Evolutionary conservation across 78 protist species (phyloP).

Genomic region (Pigoraptor vietnamica): DNA sequence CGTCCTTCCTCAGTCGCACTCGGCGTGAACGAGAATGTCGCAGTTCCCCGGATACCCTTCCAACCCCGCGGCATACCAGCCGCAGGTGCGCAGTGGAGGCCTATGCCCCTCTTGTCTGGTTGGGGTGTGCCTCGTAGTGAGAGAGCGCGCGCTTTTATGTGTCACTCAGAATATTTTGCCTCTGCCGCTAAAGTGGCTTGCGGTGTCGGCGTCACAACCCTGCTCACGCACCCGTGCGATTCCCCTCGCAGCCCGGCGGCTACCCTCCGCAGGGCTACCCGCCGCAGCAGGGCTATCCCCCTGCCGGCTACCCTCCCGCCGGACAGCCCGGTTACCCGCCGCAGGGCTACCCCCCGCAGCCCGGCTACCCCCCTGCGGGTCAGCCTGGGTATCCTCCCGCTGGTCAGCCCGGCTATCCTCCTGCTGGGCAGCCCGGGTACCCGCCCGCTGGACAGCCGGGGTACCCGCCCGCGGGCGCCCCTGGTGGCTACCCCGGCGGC

Average conservation of each 20-base stretch:
- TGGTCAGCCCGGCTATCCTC: not conserved
- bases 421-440: not conserved
- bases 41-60: not conserved
- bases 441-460: not conserved
- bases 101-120: not conserved
- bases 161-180: no score
- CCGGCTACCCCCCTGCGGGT: not conserved
- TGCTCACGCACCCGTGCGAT: no score
- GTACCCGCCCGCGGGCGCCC: not conserved
- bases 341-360: no score
- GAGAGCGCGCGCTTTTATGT: no score
- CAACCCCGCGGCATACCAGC: not conserved
- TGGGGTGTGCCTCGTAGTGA: no score
- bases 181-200: no score
- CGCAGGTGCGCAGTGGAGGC: not conserved
- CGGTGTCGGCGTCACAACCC: no score
- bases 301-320: not conserved
- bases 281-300: not conserved
- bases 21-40: no score
- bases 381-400: not conserved
- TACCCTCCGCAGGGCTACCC: no score
- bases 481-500: not conserved
- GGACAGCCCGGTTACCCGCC: not conserved
- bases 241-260: no score
- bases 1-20: not conserved